phyloP scores from a whole-genome alignment of 495 filamentous ascomycete species.

The Lasiosphaeria miniovina region DNA sequence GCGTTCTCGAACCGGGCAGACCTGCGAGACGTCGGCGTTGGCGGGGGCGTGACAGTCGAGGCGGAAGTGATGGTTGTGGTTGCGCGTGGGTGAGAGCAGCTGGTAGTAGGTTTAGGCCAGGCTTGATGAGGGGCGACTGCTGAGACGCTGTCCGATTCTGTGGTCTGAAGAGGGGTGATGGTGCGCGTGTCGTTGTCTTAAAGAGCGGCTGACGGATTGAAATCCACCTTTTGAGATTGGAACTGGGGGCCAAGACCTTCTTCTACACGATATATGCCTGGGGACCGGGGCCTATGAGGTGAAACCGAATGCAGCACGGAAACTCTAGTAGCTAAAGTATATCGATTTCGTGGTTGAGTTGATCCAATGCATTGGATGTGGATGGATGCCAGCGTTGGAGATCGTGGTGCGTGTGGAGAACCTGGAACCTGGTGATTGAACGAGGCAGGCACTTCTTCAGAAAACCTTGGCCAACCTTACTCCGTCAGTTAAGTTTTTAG shows the following conservation, averaged over 20 bases:
- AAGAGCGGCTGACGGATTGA: too few species aligned
- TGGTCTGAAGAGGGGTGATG: neutral
- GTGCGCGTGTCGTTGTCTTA: too few species aligned
- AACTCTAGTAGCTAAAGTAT: neutral
- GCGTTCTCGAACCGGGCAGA: too few species aligned
- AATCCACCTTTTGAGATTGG: too few species aligned
- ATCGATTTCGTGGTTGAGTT: neutral
- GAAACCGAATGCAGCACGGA: neutral
- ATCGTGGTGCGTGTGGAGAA: conserved; percentile 8
- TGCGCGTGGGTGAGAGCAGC: too few species aligned
- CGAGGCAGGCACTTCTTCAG: neutral
- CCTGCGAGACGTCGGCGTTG: too few species aligned
- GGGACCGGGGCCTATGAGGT: neutral
- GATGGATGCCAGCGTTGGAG: neutral
- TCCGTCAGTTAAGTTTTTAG: neutral
- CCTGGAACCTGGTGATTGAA: neutral
- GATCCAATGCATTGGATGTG: neutral
- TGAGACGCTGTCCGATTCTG: too few species aligned
- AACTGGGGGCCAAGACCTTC: neutral
- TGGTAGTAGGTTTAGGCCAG: too few species aligned
- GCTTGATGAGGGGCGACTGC: too few species aligned
- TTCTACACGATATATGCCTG: neutral
- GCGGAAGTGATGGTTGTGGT: too few species aligned
- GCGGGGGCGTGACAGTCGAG: too few species aligned
- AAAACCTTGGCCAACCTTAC: neutral